Base-by-base conservation (phyloP, 116 monocot species). In the Phalaenopsis hybrid region DNA sequence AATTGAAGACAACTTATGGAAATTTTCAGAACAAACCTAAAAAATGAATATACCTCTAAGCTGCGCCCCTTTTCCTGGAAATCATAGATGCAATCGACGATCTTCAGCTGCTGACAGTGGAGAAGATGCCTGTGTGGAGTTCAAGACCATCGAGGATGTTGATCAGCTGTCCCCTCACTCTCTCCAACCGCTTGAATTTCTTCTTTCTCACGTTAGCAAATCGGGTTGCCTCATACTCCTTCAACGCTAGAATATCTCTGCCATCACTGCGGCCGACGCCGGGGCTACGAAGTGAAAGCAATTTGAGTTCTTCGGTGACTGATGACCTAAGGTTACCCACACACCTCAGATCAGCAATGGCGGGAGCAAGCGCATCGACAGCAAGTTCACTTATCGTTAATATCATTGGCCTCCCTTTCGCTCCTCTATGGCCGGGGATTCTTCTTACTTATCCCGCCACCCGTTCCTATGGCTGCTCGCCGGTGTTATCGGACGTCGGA, bases 71-170 rank as follows among this genome's bases (percentile, higher is more conserved):
- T 70, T 58, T 81, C 87, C 82, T 89, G 92, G 37, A 89, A 18
- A 44, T 72, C 81, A 48, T 84, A 88, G 2, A 92, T 79, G 33
- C 75, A 89, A 37, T 89, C 77, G 6, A 87, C 87, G 46, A 92
- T 92, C 55, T 18, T 82, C 61, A 58, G 10, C 81, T 89, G 88
- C 78, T 89, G 0, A 7, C 81, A 6, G 79, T 23, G 58, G 76
- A 65, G 55, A 92, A 92, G 6, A 92, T 86, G 0, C 82, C 82
- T 10, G 85, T 77, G 18, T 92, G 88, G 18, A 92, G 85, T 59
- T 92, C 89, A 0, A 92, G 81, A 6, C 88, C 89, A 13, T 87
- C 79, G 11, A 89, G 78, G 7, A 92, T 81, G 44, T 92, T 92
- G 44, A 86, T 57, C 50, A 59, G 13, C 69, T 75, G 82, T 48